Evolutionary conservation across 495 filamentous ascomycete genomes (phyloP).

Genomic region (Barbatosphaeria neglecta): DNA sequence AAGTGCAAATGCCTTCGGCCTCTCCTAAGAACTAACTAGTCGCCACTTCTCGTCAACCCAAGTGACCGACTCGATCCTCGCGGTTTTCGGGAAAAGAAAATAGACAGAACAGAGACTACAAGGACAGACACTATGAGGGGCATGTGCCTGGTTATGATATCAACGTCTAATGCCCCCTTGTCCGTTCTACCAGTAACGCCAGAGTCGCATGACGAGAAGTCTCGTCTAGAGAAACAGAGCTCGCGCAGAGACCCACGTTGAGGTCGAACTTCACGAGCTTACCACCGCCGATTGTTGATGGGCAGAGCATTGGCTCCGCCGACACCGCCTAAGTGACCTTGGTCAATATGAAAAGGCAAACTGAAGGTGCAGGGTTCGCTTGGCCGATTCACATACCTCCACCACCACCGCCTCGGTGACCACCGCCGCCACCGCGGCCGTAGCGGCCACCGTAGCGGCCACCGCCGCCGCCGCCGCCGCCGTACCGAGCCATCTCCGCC

Average conservation of each 20-base stretch:
- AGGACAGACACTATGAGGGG: not conserved
- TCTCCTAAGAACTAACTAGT: too few species aligned
- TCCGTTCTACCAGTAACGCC: not conserved
- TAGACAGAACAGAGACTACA: not conserved
- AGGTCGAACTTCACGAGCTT: constrained; percentile 2
- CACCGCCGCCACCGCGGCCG: constrained; percentile 49
- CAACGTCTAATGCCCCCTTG: not conserved
- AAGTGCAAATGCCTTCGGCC: too few species aligned
- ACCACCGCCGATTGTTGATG: constrained; percentile 37
- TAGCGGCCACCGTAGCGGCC: constrained; percentile 53
- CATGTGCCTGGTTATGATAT: not conserved
- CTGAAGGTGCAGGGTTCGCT: not conserved
- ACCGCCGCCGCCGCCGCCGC: constrained; percentile 73
- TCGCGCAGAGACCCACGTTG: not conserved
- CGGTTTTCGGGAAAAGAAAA: too few species aligned
- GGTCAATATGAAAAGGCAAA: constrained; percentile 3
- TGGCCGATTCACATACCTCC: constrained; percentile 33
- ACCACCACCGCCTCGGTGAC: constrained; percentile 22
- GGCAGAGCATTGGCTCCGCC: constrained; percentile 34
- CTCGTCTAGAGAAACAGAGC: too few species aligned
- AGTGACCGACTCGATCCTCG: too few species aligned
- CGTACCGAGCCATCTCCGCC: constrained; percentile 87
- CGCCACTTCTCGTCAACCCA: too few species aligned
- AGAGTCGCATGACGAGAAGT: not conserved
- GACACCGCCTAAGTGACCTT: not conserved